Percentiles rank a stretch among this genome's conserved stretches.
Conservation (phyloP, 805 yeast genomes). For the Candida jianshihensis region DNA sequence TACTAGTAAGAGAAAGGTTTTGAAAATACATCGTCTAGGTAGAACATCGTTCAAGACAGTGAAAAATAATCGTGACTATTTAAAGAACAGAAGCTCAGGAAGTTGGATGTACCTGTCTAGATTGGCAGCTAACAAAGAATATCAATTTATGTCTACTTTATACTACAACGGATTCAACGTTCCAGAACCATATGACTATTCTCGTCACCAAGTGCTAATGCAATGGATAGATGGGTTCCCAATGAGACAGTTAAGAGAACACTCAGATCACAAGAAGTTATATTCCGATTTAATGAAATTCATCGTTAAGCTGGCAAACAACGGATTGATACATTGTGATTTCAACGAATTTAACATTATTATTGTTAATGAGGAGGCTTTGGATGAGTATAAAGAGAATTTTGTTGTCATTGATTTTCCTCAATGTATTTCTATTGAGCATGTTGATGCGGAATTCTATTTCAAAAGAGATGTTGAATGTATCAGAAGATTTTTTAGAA, state of each 20-base stretch:
- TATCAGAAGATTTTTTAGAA: conserved; percentile 73
- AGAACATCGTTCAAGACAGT: conserved; percentile 90
- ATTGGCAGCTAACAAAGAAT: conserved; percentile 90
- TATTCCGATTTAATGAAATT: conserved; percentile 85
- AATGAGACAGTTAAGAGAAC: conserved; percentile 75
- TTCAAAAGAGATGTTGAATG: conserved; percentile 93
- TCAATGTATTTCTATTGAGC: conserved; percentile 92
- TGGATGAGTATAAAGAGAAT: conserved; percentile 46
- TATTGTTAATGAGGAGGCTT: conserved; percentile 56
- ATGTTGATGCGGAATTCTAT: conserved; percentile 78
- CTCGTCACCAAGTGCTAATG: conserved; percentile 92
- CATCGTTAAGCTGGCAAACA: conserved; percentile 73
- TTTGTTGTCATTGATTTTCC: conserved; percentile 97
- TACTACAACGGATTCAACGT: conserved; percentile 73
- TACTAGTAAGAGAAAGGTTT: conserved; percentile 58
- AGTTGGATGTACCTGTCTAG: conserved; percentile 91
- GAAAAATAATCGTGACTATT: conserved; percentile 88
- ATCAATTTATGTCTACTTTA: conserved; percentile 75
- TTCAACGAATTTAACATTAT: conserved; percentile 95
- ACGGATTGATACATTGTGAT: conserved; percentile 95
- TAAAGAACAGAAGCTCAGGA: conserved; percentile 61
- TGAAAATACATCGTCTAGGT: conserved; percentile 90
- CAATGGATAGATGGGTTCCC: conserved; percentile 85
- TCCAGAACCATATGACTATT: conserved; percentile 82
- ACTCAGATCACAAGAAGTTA: conserved; percentile 59